Base-by-base conservation (phyloP, 2,329 filamentous ascomycete species). In the Diaporthe amygdali region DNA sequence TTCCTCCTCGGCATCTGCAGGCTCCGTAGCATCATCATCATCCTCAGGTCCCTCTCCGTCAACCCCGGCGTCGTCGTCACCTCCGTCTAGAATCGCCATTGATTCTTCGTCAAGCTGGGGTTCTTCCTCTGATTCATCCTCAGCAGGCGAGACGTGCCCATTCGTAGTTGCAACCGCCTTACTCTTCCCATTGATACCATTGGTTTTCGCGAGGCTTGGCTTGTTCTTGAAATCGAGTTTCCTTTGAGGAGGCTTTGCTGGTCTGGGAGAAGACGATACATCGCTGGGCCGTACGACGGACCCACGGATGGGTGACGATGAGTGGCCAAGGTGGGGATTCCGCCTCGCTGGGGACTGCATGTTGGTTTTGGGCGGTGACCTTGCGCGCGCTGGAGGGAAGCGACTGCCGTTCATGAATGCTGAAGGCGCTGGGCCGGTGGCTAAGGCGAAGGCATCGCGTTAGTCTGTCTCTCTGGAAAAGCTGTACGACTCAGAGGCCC, bases 321-420 rank as follows among this genome's bases (percentile, higher is more conserved):
- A 82, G 54, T 85, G 88, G 37, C 85, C 87, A 67, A 91, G 80
- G 59, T 87, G 87, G 5, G 88, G 89, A 75, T 90, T 90, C 69
- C 87, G 86, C 73, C 89, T 86, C 32, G 92, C 90, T 0, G 92
- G 92, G 2, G 88, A 89, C 15, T 84, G 82, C 32, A 90, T 84
- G 41, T 86, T 82, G 4, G 91, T 91, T 80, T 92, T 93, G 68
- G 88, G 84, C 1, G 92, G 92, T 2, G 91, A 93, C 70, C 84
- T 81, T 55, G 83, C 83, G 66, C 83, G 84, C 49, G 86, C 85
- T 12, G 86, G 74, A 75, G 88, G 82, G 22, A 82, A 80, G 56
- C 85, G 86, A 81, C 78, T 82, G 82, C 76, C 85, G 74, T 84
- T 87, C 66, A 89, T 83, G 39, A 88, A 79, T 3, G 88, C 87